Evolutionary conservation across 148 eudicot genomes (phyloP), one percentile per base, ranked within the genome.

Genomic region (Hydrangea macrophylla): DNA sequence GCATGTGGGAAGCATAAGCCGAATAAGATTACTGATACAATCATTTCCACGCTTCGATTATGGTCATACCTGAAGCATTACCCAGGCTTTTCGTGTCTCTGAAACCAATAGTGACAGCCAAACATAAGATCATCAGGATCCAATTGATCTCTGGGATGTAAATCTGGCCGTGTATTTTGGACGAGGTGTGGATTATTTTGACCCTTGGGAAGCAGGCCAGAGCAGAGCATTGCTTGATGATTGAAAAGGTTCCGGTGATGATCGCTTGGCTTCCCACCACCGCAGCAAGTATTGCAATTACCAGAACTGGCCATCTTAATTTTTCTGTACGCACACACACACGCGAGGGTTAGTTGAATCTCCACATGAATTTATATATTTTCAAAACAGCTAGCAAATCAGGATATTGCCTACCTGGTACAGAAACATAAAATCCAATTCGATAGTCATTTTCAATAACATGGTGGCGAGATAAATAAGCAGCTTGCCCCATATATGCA

Each of bases 401-500:
- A 63, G 35, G 5, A 31, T 50, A 53, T n/a, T n/a, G n/a, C 71
- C 26, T 82, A 94, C 99, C 89, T 42, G 99, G 99, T 44, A 94
- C 99, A 40, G 99, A 94, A 35, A 94, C 89, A 62, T 94, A 94
- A 79, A 94, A 94, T 68, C 99, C 99, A 50, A 94, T 77, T 25
- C 28, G 77, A 69, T 84, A 88, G 62, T 66, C 75, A 42, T 70
- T 65, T 58, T 77, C 78, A 27, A 82, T 51, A 37, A 48, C 78
- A 73, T 91, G 99, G 70, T 94, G 96, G 66, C 58, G 75, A 39
- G 99, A 94, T 31, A 94, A 83, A 75, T 90, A 94, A 22, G 99
- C 99, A 60, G 99, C 99, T 89, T 94, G 99, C 12, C 99, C 99
- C 99, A 94, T 94, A 57, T 94, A 94, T 60, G 99, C 99, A 37